Evolutionary conservation across 2,329 filamentous ascomycete genomes (phyloP).

Genomic region (Sclerotinia sclerotiorum): DNA sequence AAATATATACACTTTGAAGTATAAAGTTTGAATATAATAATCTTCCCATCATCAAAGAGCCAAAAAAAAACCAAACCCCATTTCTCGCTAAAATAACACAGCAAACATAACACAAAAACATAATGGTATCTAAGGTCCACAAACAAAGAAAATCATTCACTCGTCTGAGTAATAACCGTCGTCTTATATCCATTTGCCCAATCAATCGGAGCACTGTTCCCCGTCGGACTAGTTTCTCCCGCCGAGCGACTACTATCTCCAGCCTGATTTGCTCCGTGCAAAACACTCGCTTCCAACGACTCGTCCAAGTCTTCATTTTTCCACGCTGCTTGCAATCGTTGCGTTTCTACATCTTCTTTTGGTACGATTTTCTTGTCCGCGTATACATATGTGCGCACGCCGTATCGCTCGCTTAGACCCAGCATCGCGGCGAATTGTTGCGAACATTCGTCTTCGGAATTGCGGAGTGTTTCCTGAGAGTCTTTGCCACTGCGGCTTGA

Average conservation of each 20-base stretch:
- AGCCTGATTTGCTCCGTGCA: not conserved
- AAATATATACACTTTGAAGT: not conserved
- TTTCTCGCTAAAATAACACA: conserved; percentile 8
- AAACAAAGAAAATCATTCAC: conserved; percentile 9
- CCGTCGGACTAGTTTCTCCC: not conserved
- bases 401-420: conserved; percentile 2
- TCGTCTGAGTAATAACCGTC: conserved; percentile 17
- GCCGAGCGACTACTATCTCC: not conserved
- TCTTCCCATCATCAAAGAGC: not conserved
- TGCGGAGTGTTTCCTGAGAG: not conserved
- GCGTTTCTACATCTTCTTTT: not conserved
- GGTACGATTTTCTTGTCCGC: conserved; percentile 15
- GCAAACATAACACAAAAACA: conserved; percentile 3
- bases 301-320: conserved; percentile 11
- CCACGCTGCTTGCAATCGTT: not conserved
- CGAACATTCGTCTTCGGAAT: conserved; percentile 8
- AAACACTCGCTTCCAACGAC: conserved; percentile 8
- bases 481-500: not conserved
- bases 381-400: conserved; percentile 19
- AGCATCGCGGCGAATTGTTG: conserved; percentile 17
- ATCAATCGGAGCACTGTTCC: not conserved
- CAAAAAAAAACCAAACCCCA: not conserved
- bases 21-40: not conserved
- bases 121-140: not conserved
- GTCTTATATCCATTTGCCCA: conserved; percentile 16